phyloP scores from a whole-genome alignment of 768 basidiomycete genomes.

The Hortiboletus campestris region DNA sequence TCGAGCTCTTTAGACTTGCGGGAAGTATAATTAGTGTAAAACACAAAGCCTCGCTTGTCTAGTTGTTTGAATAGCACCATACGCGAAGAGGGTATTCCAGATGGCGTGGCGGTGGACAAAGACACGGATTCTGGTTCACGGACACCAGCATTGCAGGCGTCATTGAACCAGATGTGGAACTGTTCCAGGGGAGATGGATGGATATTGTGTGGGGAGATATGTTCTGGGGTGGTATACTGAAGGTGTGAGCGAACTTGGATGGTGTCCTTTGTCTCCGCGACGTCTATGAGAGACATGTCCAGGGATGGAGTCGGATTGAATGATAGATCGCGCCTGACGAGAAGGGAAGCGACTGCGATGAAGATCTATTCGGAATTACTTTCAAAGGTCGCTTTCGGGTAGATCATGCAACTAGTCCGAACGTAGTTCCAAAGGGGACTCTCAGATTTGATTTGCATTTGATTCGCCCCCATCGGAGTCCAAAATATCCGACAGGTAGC shows the following conservation, averaged over 20 bases:
- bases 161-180: slow-evolving; percentile 85
- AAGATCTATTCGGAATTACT: slow-evolving; percentile 6
- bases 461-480: neutral
- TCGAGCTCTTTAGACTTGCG: slow-evolving; percentile 84
- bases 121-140: slow-evolving; percentile 90
- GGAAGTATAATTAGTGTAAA: slow-evolving; percentile 96
- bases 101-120: slow-evolving; percentile 66
- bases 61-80: slow-evolving; percentile 91
- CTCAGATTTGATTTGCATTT: neutral
- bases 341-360: slow-evolving; percentile 8
- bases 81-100: slow-evolving; percentile 82
- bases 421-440: no score
- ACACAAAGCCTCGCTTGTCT: slow-evolving; percentile 87
- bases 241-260: slow-evolving; percentile 69
- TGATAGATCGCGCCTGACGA: neutral
- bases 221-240: slow-evolving; percentile 72
- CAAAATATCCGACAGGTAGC: no score
- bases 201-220: slow-evolving; percentile 62
- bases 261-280: slow-evolving; percentile 50
- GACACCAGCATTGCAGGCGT: slow-evolving; percentile 56
- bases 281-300: slow-evolving; percentile 24
- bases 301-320: neutral
- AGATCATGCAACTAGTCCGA: slow-evolving; percentile 4
- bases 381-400: neutral
- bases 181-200: slow-evolving; percentile 72